These are phyloP conservation scores for Quillaja saponaria DNA, from an alignment of 306 rosid species.

Conservation along the genomic window DNA sequence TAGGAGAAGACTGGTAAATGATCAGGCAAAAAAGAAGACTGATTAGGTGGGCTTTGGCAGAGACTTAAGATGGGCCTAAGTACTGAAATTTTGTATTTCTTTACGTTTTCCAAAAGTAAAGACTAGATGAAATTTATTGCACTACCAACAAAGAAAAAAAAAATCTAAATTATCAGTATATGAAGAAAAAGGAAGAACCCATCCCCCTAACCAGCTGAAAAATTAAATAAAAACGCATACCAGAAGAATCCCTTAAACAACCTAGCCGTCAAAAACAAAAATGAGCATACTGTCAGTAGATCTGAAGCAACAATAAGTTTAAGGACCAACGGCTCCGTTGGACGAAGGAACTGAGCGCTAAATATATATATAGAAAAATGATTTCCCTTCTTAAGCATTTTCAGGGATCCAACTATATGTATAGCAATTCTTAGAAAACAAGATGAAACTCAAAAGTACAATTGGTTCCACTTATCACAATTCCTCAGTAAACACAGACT, in stretches of 20 bases:
- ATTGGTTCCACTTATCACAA: slow-evolving; percentile 3
- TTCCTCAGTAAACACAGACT: slow-evolving; percentile 19
- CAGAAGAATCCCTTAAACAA: too few relatives aligned
- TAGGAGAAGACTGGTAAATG: background rate
- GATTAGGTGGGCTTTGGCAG: background rate
- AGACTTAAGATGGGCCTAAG: background rate
- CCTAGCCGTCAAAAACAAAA: slow-evolving; percentile 14
- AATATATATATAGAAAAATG: background rate
- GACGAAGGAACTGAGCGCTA: background rate
- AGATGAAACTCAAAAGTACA: background rate
- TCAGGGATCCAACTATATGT: slow-evolving; percentile 37
- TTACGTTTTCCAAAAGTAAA: background rate
- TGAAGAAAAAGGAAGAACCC: too few relatives aligned
- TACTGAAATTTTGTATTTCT: background rate
- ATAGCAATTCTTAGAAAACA: background rate
- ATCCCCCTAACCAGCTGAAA: background rate
- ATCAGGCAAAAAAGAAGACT: background rate
- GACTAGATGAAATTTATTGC: too few relatives aligned
- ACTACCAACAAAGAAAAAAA: too few relatives aligned
- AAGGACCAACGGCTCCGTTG: slow-evolving; percentile 1
- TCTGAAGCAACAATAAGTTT: slow-evolving; percentile 40
- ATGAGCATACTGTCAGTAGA: slow-evolving; percentile 35
- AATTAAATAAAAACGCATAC: background rate
- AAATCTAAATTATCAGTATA: too few relatives aligned
- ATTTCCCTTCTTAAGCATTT: slow-evolving; percentile 9